A percentile compares a stretch with the other conserved stretches of the same genome.
phyloP scores from a whole-genome alignment of 805 yeast genomes.

The Lipomyces lipofer region DNA sequence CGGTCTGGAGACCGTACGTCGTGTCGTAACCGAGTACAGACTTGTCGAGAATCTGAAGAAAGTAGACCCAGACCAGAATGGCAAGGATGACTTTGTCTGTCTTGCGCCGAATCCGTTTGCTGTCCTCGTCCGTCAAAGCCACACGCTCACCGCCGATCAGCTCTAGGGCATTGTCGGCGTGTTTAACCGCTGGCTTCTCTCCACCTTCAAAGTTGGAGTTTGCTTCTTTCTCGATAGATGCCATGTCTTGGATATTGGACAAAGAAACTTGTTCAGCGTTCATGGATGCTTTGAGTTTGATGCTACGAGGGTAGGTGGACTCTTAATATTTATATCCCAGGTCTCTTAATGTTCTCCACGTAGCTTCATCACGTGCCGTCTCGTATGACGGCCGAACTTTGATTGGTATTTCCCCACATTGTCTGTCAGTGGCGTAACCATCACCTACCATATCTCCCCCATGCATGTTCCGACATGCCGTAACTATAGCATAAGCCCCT shows the following conservation, averaged over 20 bases:
- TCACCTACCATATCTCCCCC: no score
- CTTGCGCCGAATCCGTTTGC: background rate
- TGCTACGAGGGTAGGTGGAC: no score
- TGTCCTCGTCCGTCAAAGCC: background rate
- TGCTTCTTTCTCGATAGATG: background rate
- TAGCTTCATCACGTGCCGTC: no score
- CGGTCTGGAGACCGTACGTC: conserved; percentile 36
- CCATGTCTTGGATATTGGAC: background rate
- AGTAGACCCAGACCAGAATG: conserved; percentile 1
- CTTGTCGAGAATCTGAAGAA: background rate
- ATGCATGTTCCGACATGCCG: no score
- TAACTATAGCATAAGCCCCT: no score
- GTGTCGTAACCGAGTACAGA: background rate
- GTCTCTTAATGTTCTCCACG: no score
- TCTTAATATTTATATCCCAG: no score
- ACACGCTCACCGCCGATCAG: background rate
- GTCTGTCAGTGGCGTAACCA: no score
- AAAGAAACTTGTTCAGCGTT: no score
- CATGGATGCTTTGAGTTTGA: no score
- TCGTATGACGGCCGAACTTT: no score
- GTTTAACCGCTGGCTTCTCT: background rate
- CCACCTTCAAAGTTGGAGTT: background rate
- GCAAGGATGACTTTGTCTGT: background rate
- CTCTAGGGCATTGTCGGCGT: background rate
- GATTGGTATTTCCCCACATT: no score